phyloP scores from a whole-genome alignment of 805 yeast species.

The Debaryomyces castellii region DNA sequence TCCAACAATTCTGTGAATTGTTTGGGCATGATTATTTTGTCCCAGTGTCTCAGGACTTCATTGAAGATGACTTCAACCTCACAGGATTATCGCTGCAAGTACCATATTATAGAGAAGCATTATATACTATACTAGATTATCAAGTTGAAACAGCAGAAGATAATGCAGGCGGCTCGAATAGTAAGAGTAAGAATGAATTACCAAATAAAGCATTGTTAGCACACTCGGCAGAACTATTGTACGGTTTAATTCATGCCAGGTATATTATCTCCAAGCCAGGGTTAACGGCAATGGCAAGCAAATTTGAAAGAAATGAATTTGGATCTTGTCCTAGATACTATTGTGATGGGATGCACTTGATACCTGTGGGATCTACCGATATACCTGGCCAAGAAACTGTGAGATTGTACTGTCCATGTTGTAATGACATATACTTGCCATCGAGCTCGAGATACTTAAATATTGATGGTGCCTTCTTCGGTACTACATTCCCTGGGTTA shows the following conservation, averaged over 20 bases:
- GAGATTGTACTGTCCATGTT: slow-evolving; percentile 89
- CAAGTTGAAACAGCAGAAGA: slow-evolving; percentile 55
- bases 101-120: slow-evolving; percentile 87
- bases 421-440: slow-evolving; percentile 88
- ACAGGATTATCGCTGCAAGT: slow-evolving; percentile 85
- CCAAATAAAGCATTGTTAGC: slow-evolving; percentile 76
- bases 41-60: slow-evolving; percentile 87
- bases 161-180: slow-evolving; percentile 10
- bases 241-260: slow-evolving; percentile 93
- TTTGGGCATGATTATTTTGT: slow-evolving; percentile 90
- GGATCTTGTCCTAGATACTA: slow-evolving; percentile 89
- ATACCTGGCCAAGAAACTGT: slow-evolving; percentile 91
- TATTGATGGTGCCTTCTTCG: slow-evolving; percentile 96
- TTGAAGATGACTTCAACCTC: slow-evolving; percentile 94
- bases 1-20: slow-evolving; percentile 71
- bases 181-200: slow-evolving; percentile 33
- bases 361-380: slow-evolving; percentile 91
- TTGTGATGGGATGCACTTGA: slow-evolving; percentile 85
- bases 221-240: slow-evolving; percentile 87
- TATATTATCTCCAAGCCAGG: slow-evolving; percentile 89
- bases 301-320: slow-evolving; percentile 84
- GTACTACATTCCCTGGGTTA: slow-evolving; percentile 92
- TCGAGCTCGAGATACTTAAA: slow-evolving; percentile 81
- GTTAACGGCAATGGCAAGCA: slow-evolving; percentile 86
- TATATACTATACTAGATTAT: slow-evolving; percentile 85